Evolutionary conservation across 768 basidiomycete genomes (phyloP).

Genomic region (Xerocomellus dryophilus): DNA sequence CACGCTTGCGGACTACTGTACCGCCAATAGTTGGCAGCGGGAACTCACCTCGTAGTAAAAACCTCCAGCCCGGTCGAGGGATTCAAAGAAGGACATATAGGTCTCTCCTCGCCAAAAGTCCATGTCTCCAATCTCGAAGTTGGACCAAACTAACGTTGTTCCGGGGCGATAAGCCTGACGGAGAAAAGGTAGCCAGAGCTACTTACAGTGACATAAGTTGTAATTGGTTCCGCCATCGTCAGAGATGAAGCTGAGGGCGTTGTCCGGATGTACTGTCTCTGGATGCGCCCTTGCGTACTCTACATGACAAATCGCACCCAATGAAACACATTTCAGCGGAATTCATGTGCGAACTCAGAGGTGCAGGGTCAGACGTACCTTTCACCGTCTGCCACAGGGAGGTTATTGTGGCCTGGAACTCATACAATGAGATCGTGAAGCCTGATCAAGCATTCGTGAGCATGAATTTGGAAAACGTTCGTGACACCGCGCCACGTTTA

Average conservation of each 20-base stretch:
- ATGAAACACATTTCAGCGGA: conserved; percentile 13
- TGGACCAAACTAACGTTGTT: conserved; percentile 71
- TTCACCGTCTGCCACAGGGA: conserved; percentile 62
- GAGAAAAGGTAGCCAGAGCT: neutral
- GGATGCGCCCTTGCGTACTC: conserved; percentile 38
- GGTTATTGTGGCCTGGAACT: conserved; percentile 61
- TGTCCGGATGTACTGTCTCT: conserved; percentile 48
- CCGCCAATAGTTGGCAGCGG: neutral
- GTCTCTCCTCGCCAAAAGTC: conserved; percentile 83
- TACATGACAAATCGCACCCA: conserved; percentile 12
- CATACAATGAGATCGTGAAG: conserved; percentile 61
- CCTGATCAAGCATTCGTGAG: conserved; percentile 28
- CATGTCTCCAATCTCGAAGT: conserved; percentile 88
- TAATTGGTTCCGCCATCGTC: conserved; percentile 61
- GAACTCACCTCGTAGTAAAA: conserved; percentile 78
- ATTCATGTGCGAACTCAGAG: conserved; percentile 37
- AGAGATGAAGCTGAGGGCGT: conserved; percentile 60
- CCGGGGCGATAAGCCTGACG: neutral
- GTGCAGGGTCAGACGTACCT: conserved; percentile 38
- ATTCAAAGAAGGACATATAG: conserved; percentile 81
- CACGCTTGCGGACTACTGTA: neutral
- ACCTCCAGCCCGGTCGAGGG: conserved; percentile 75
- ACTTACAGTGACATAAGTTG: conserved; percentile 63
- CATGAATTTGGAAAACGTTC: neutral
- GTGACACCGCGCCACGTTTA: neutral